Percentiles rank a stretch among this genome's conserved stretches.
phyloP scores from a whole-genome alignment of 2,329 filamentous ascomycete genomes.

The Microascus cirrosus region DNA sequence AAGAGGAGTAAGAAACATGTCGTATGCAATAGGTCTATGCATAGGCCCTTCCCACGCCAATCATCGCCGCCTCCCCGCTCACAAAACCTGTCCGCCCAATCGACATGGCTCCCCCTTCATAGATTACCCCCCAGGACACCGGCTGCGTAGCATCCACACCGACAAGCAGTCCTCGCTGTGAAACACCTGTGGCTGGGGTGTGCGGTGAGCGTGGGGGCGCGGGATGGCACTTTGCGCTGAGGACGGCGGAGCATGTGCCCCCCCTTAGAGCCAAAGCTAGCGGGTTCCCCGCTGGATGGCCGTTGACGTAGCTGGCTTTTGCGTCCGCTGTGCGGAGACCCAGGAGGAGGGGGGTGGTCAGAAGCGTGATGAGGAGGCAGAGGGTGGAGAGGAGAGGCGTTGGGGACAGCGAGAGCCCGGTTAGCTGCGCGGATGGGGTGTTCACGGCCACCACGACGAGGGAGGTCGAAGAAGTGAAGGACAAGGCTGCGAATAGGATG shows the following conservation, averaged over 20 bases:
- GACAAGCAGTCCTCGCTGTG: background rate
- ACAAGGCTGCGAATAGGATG: slow-evolving; percentile 28
- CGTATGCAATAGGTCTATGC: background rate
- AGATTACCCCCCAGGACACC: slow-evolving; percentile 35
- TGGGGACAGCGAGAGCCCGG: slow-evolving; percentile 29
- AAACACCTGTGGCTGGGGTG: slow-evolving; percentile 9
- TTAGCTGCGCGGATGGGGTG: slow-evolving; percentile 7
- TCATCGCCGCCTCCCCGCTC: slow-evolving; percentile 21
- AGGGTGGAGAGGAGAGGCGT: slow-evolving; percentile 29
- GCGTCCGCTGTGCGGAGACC: slow-evolving; percentile 27
- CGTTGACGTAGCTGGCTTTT: slow-evolving; percentile 20
- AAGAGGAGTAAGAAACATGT: too few relatives aligned
- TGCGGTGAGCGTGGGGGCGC: slow-evolving; percentile 15
- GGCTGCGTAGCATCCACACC: slow-evolving; percentile 17
- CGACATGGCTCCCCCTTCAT: slow-evolving; percentile 22
- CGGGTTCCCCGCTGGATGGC: slow-evolving; percentile 31
- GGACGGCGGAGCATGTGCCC: slow-evolving; percentile 39
- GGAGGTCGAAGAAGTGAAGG: slow-evolving; percentile 34
- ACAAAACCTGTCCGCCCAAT: slow-evolving; percentile 32
- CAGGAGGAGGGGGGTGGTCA: slow-evolving; percentile 21
- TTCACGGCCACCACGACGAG: slow-evolving; percentile 23
- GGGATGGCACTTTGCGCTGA: slow-evolving; percentile 36
- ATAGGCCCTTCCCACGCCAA: slow-evolving; percentile 17
- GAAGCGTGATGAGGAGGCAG: slow-evolving; percentile 23
- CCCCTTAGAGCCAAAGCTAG: slow-evolving; percentile 31